Conservation (phyloP, 2,329 filamentous ascomycete species). For the Fusarium sp. region DNA sequence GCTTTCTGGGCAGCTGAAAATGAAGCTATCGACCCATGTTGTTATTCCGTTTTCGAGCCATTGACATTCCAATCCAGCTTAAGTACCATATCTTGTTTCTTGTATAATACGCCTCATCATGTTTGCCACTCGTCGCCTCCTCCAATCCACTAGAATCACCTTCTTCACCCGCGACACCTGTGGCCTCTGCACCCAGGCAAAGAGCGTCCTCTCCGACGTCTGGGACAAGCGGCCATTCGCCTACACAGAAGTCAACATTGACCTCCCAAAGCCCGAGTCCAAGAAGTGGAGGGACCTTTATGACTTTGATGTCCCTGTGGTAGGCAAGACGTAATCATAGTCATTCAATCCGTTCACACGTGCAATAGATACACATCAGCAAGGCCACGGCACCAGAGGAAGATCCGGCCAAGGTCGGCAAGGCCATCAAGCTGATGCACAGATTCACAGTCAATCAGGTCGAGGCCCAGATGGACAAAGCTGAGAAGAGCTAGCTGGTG, state of each 20-base stretch:
- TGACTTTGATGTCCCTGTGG: constrained; percentile 85
- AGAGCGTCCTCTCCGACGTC: constrained; percentile 74
- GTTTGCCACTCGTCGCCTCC: constrained; percentile 62
- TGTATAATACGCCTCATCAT: constrained; percentile 51
- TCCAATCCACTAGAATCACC: constrained; percentile 74
- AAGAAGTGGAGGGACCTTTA: constrained; percentile 79
- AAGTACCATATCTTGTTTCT: no score
- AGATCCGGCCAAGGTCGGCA: constrained; percentile 64
- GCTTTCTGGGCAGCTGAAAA: background rate
- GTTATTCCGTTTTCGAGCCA: background rate
- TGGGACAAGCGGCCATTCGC: constrained; percentile 75
- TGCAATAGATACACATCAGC: constrained; percentile 72
- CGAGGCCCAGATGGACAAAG: constrained; percentile 74
- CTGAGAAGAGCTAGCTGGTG: constrained; percentile 50
- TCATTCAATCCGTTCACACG: background rate
- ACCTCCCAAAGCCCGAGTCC: constrained; percentile 73
- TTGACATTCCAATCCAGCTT: background rate
- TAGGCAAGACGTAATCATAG: constrained; percentile 54
- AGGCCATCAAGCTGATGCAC: constrained; percentile 82
- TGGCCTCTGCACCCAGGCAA: constrained; percentile 77
- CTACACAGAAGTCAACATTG: constrained; percentile 78
- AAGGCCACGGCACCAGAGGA: constrained; percentile 64
- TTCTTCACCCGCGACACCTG: constrained; percentile 81
- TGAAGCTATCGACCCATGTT: constrained; percentile 29
- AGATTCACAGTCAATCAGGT: constrained; percentile 77